These are phyloP conservation scores for Kokia cookei DNA, from an alignment of 441 rosid genomes.

Conservation along the genomic window DNA sequence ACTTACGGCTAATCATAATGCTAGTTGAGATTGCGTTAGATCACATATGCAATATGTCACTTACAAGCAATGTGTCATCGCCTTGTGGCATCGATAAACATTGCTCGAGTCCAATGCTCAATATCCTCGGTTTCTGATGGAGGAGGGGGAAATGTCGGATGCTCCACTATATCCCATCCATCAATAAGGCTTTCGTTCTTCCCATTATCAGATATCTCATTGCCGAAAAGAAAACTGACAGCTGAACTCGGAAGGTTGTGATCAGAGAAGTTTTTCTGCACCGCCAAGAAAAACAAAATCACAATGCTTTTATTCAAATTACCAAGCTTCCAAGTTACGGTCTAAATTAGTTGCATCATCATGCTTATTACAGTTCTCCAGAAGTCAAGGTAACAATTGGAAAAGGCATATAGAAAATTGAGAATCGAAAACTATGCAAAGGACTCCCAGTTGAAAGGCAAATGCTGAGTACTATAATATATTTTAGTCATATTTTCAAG, in stretches of 20 bases:
- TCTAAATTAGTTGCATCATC: background rate
- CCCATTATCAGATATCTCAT: conserved; percentile 46
- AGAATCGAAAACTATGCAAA: background rate
- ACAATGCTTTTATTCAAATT: background rate
- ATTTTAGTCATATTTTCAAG: background rate
- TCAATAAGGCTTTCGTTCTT: conserved; percentile 68
- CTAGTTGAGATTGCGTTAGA: background rate
- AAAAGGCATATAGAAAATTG: background rate
- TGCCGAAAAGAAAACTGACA: conserved; percentile 58
- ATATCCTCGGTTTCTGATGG: conserved; percentile 87
- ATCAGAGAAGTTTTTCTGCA: conserved; percentile 57
- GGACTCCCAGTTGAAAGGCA: background rate
- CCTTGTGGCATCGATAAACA: conserved; percentile 84
- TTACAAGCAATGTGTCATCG: conserved; percentile 21
- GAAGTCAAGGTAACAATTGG: background rate
- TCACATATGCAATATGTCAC: background rate
- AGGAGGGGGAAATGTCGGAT: conserved; percentile 82
- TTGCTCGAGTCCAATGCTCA: conserved; percentile 99
- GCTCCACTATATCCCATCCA: conserved; percentile 97
- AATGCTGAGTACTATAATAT: background rate
- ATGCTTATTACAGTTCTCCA: background rate
- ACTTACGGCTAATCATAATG: background rate
- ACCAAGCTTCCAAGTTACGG: background rate
- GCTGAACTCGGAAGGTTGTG: conserved; percentile 52
- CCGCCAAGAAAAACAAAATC: background rate